Conservation (phyloP, 208 protist genomes). For the Leishmania mexicana region DNA sequence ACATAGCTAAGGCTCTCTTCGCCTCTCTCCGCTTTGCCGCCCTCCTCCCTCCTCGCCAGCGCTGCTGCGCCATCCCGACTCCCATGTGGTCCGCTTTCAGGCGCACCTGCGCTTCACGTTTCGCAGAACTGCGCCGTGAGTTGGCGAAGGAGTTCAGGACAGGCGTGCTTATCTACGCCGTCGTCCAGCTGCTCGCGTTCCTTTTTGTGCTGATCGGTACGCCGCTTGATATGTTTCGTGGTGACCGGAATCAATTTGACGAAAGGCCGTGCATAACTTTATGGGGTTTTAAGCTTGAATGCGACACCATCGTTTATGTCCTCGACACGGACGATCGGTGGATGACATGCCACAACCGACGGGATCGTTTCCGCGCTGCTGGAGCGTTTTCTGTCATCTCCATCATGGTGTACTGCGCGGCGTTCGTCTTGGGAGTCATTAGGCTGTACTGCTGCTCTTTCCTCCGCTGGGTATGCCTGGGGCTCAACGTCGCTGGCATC, state of each 20-base stretch:
- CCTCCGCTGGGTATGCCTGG: background rate
- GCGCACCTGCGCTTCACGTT: background rate
- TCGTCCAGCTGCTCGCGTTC: slow-evolving; percentile 45
- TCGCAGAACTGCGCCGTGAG: background rate
- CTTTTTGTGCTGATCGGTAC: slow-evolving; percentile 53
- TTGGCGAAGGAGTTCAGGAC: background rate
- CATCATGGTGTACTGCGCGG: slow-evolving; percentile 20
- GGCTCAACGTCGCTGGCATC: background rate
- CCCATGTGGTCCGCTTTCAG: background rate
- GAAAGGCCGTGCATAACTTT: slow-evolving; percentile 36
- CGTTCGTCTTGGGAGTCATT: slow-evolving; percentile 28
- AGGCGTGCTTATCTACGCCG: slow-evolving; percentile 23
- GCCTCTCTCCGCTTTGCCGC: background rate
- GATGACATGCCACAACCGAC: slow-evolving; percentile 22
- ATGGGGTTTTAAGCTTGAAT: slow-evolving; percentile 54
- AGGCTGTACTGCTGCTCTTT: slow-evolving; percentile 30
- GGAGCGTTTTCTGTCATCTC: slow-evolving; percentile 46
- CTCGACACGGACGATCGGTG: slow-evolving; percentile 24
- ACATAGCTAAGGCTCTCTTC: background rate
- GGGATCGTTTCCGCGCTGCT: slow-evolving; percentile 35
- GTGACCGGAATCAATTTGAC: background rate
- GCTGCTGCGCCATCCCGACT: background rate
- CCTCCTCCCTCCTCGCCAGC: background rate
- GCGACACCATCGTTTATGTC: slow-evolving; percentile 23
- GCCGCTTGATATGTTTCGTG: slow-evolving; percentile 56